phyloP scores from a whole-genome alignment of 306 rosid genomes.

The Inga leiocalycina region DNA sequence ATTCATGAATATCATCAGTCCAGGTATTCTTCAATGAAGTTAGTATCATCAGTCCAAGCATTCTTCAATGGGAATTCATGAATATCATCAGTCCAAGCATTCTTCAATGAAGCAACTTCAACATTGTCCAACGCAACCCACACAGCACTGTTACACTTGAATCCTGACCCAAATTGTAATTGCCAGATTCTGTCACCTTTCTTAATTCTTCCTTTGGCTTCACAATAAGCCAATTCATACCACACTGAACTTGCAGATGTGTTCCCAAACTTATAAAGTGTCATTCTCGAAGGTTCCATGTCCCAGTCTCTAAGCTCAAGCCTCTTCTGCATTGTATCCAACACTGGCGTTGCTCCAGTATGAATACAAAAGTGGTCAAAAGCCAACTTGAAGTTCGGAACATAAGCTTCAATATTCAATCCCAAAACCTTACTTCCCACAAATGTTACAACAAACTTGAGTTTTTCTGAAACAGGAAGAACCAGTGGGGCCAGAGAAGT shows the following conservation, averaged over 20 bases:
- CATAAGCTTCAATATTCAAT: background rate
- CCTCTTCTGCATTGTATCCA: constrained; percentile 17
- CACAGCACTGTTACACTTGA: constrained; percentile 37
- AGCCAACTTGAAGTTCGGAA: constrained; percentile 32
- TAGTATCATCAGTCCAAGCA: no score
- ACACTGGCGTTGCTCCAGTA: constrained; percentile 29
- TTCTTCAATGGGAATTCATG: constrained; percentile 1
- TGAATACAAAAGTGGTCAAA: constrained; percentile 34
- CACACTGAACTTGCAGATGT: constrained; percentile 38
- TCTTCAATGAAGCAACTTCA: constrained; percentile 10
- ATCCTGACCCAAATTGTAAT: constrained; percentile 37
- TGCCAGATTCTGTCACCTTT: constrained; percentile 38
- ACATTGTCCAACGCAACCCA: constrained; percentile 7
- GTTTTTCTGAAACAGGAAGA: background rate
- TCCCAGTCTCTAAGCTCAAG: constrained; percentile 23
- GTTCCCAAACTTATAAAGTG: constrained; percentile 35
- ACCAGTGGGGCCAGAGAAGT: constrained; percentile 17
- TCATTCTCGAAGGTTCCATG: constrained; percentile 37
- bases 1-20: constrained; percentile 35
- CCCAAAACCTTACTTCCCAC: background rate
- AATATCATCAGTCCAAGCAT: constrained; percentile 36
- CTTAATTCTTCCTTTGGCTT: constrained; percentile 28
- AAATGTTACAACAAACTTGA: background rate
- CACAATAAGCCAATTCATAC: constrained; percentile 32
- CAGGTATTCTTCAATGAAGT: background rate